Conservation (phyloP, 176 grass and related monocot genomes). For the Miscanthus lutarioriparius region DNA sequence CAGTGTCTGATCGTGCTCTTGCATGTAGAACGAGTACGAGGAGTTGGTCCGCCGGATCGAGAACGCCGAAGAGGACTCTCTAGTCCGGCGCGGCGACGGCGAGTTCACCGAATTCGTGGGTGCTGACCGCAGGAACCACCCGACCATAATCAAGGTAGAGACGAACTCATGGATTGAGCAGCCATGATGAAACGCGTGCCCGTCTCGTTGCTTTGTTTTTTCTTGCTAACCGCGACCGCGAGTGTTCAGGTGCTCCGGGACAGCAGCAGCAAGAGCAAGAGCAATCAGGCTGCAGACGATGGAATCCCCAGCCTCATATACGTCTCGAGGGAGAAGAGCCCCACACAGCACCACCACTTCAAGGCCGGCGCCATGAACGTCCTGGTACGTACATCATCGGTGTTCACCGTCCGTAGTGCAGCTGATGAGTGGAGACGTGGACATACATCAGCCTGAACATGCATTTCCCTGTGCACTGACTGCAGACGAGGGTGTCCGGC, state of each 20-base stretch:
- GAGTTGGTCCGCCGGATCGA: background rate
- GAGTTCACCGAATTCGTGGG: constrained; percentile 11
- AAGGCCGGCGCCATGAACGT: constrained; percentile 63
- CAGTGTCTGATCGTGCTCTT: no score
- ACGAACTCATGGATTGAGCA: no score
- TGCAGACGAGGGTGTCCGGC: constrained; percentile 52
- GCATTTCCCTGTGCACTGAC: background rate
- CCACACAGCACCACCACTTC: constrained; percentile 40
- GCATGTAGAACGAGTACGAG: no score
- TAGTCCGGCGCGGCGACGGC: background rate
- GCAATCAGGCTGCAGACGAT: background rate
- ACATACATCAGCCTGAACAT: background rate
- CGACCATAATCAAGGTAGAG: no score
- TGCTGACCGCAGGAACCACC: no score
- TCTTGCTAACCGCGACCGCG: no score
- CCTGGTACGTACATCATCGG: constrained; percentile 26
- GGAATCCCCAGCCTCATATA: constrained; percentile 49
- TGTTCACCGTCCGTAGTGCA: no score
- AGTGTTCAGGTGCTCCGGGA: background rate
- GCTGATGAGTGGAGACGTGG: background rate
- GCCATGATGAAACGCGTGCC: no score
- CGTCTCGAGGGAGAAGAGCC: constrained; percentile 52
- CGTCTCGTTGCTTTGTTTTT: background rate
- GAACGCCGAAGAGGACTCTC: constrained; percentile 30
- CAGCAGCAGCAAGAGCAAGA: background rate